Evolutionary conservation across 169 alveolate genomes (phyloP).

Genomic region (Plasmodium cynomolgi): DNA sequence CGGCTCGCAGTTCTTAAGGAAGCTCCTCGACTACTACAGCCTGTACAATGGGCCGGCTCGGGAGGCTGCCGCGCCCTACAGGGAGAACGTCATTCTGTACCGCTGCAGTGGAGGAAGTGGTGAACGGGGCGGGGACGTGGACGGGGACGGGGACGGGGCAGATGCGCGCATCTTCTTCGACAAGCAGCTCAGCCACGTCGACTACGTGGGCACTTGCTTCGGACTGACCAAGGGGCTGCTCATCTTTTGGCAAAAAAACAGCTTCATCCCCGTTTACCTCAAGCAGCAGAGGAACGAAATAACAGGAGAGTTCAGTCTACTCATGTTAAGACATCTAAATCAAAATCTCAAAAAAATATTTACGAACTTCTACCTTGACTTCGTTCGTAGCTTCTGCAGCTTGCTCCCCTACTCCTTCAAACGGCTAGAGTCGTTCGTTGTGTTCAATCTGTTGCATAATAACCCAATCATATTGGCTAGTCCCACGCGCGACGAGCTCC

Average conservation of each 20-base stretch:
- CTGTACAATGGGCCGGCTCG: conserved; percentile 55
- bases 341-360: conserved; percentile 18
- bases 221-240: conserved; percentile 95
- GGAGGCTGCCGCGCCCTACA: conserved; percentile 2
- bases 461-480: neutral
- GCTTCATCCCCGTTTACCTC: conserved; percentile 93
- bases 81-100: conserved; percentile 21
- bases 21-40: conserved; percentile 42
- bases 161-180: conserved; percentile 80
- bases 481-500: neutral
- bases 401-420: conserved; percentile 41
- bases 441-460: conserved; percentile 30
- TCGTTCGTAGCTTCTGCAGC: conserved; percentile 35
- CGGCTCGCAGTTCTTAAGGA: conserved; percentile 95
- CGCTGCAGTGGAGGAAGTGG: neutral
- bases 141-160: neutral
- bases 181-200: conserved; percentile 80
- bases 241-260: conserved; percentile 95
- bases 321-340: conserved; percentile 89
- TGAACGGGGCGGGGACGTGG: conserved; percentile 9
- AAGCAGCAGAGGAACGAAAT: conserved; percentile 96
- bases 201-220: conserved; percentile 98
- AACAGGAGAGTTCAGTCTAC: conserved; percentile 97
- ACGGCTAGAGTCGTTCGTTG: conserved; percentile 29
- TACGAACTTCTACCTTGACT: conserved; percentile 22